Percentiles rank a stretch among this genome's conserved stretches.
Evolutionary conservation across 2,329 filamentous ascomycete genomes (phyloP).

Genomic region (Exophiala phaeomuriformis): DNA sequence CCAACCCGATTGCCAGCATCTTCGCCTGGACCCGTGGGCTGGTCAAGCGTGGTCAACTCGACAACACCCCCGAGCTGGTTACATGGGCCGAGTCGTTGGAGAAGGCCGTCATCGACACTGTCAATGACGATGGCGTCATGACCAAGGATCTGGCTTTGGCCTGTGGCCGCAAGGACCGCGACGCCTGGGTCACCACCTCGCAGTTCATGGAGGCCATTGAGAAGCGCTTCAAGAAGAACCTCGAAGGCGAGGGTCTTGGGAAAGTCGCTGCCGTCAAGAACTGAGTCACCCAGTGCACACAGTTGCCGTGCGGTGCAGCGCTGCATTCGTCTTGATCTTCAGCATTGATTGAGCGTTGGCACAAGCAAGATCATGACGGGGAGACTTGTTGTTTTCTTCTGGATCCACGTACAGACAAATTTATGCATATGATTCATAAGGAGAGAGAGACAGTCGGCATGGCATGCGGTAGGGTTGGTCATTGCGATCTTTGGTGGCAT

Average conservation of each 20-base stretch:
- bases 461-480: no score
- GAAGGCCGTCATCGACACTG: constrained; percentile 87
- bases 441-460: no score
- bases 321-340: background rate
- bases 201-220: constrained; percentile 93
- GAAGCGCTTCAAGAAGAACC: constrained; percentile 70
- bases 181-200: constrained; percentile 81
- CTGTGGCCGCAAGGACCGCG: constrained; percentile 76
- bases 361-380: no score
- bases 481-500: no score
- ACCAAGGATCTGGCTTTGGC: constrained; percentile 98
- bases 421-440: no score
- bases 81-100: constrained; percentile 88
- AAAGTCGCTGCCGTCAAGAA: constrained; percentile 9
- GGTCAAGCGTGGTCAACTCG: constrained; percentile 84
- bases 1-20: constrained; percentile 97
- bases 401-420: no score
- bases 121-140: constrained; percentile 92
- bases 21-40: constrained; percentile 98
- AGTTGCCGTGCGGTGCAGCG: background rate
- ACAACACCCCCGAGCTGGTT: constrained; percentile 84
- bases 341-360: no score
- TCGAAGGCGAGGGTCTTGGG: constrained; percentile 51
- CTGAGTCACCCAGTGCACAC: background rate
- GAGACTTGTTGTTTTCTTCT: no score